These are phyloP conservation scores for Scleroderma citrinum DNA, from an alignment of 768 basidiomycete genomes.

Conservation along the genomic window DNA sequence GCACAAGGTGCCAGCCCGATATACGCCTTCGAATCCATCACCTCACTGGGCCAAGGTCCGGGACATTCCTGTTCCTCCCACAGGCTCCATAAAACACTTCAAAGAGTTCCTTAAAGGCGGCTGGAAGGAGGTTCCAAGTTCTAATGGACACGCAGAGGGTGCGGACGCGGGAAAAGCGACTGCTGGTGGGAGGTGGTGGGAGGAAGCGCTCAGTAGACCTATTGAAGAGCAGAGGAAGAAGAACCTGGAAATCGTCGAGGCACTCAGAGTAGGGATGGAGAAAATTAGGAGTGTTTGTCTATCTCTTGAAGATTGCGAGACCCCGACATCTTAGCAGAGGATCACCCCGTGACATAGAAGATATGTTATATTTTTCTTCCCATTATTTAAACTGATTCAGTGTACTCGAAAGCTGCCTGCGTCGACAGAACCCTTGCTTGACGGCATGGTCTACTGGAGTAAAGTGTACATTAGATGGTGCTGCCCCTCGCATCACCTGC, in stretches of 20 bases:
- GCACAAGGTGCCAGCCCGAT: slow-evolving; percentile 15
- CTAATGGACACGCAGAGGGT: not conserved
- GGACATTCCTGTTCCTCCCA: slow-evolving; percentile 15
- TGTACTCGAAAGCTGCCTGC: too few species aligned
- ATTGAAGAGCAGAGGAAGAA: slow-evolving; percentile 34
- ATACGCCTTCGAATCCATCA: slow-evolving; percentile 28
- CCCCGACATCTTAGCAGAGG: too few species aligned
- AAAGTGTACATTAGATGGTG: too few species aligned
- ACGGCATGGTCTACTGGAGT: too few species aligned
- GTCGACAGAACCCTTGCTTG: too few species aligned
- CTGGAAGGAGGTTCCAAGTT: slow-evolving; percentile 48
- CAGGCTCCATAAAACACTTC: slow-evolving; percentile 15
- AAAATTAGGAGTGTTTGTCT: slow-evolving; percentile 8
- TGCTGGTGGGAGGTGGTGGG: slow-evolving; percentile 67
- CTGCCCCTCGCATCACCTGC: too few species aligned
- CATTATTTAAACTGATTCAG: too few species aligned
- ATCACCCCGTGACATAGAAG: too few species aligned
- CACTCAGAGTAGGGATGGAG: slow-evolving; percentile 20
- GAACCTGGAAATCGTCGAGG: slow-evolving; percentile 20
- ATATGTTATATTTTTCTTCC: too few species aligned
- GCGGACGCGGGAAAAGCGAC: not conserved
- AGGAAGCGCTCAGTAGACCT: slow-evolving; percentile 46
- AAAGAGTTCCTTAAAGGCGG: slow-evolving; percentile 47
- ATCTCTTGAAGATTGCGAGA: too few species aligned
- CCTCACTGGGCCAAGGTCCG: slow-evolving; percentile 23